phyloP scores from a whole-genome alignment of 1,284 basidiomycete species.

The Sphagnurus paluster region DNA sequence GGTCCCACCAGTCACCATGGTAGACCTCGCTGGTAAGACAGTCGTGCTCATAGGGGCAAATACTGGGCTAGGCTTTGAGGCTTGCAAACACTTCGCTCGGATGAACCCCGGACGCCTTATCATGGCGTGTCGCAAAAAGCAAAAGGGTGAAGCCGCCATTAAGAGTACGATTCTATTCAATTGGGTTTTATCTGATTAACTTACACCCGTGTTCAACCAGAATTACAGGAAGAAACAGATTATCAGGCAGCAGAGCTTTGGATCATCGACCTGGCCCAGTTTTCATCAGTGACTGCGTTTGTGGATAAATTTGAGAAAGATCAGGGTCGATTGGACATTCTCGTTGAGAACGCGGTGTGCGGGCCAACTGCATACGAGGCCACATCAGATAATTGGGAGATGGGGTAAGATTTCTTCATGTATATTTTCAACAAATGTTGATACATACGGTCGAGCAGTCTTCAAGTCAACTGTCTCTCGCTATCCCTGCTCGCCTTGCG shows the following conservation, averaged over 20 bases:
- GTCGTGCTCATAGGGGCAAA: slow-evolving; percentile 27
- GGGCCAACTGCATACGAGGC: slow-evolving; percentile 17
- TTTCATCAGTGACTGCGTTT: slow-evolving; percentile 36
- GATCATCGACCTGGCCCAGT: slow-evolving; percentile 37
- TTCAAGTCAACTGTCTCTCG: slow-evolving; percentile 45
- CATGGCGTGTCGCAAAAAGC: slow-evolving; percentile 18
- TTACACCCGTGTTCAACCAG: slow-evolving; percentile 23
- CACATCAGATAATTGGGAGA: slow-evolving; percentile 40
- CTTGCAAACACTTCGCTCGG: slow-evolving; percentile 22
- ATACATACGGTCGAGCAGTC: slow-evolving; percentile 23
- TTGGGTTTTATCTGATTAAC: background rate
- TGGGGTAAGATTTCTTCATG: slow-evolving; percentile 25
- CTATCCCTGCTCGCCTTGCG: slow-evolving; percentile 37
- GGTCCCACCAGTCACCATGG: slow-evolving; percentile 15
- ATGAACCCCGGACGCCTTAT: slow-evolving; percentile 25
- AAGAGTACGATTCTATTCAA: slow-evolving; percentile 10
- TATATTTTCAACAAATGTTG: slow-evolving; percentile 25
- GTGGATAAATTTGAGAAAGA: slow-evolving; percentile 34
- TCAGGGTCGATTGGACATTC: slow-evolving; percentile 36
- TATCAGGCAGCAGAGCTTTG: slow-evolving; percentile 33
- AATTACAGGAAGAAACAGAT: slow-evolving; percentile 28
- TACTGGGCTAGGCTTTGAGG: slow-evolving; percentile 25
- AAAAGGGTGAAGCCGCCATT: slow-evolving; percentile 18
- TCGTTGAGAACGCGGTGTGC: slow-evolving; percentile 38
- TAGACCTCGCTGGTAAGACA: slow-evolving; percentile 23